These are phyloP conservation scores for Lachancea sp. DNA, from an alignment of 805 yeast species.

Conservation along the genomic window DNA sequence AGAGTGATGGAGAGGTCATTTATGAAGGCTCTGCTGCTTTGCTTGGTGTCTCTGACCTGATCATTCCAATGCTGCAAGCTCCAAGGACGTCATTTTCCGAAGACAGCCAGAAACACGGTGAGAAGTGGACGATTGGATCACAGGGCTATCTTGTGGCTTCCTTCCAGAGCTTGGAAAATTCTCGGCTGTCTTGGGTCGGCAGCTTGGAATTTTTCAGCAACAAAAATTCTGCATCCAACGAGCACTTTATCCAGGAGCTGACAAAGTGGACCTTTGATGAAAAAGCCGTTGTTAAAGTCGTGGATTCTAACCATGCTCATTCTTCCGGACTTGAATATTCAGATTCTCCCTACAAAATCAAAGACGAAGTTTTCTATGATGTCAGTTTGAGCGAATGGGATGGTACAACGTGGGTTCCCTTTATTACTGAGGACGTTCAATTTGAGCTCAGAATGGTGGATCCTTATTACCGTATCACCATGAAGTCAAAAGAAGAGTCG, in stretches of 20 bases:
- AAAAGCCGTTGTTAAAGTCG: constrained; percentile 53
- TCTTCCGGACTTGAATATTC: constrained; percentile 38
- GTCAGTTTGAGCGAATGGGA: constrained; percentile 45
- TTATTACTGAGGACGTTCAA: constrained; percentile 57
- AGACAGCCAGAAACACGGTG: constrained; percentile 50
- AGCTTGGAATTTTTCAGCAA: constrained; percentile 47
- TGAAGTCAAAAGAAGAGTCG: constrained; percentile 41
- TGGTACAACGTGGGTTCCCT: constrained; percentile 67
- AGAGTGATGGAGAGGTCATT: constrained; percentile 15
- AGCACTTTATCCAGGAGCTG: constrained; percentile 40
- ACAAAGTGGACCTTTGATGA: constrained; percentile 71
- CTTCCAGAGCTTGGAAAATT: constrained; percentile 72
- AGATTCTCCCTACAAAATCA: constrained; percentile 56
- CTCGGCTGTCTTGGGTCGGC: constrained; percentile 82
- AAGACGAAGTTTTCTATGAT: constrained; percentile 57
- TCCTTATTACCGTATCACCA: constrained; percentile 81
- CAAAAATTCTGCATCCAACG: constrained; percentile 28
- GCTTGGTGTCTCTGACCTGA: constrained; percentile 57
- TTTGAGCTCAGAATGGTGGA: constrained; percentile 85
- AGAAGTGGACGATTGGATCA: constrained; percentile 71
- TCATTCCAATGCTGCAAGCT: constrained; percentile 66
- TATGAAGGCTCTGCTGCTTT: constrained; percentile 61
- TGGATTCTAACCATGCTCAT: constrained; percentile 49
- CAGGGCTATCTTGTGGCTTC: constrained; percentile 73
- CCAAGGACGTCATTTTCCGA: constrained; percentile 58